Evolutionary conservation across 1,139 yeast species (phyloP).

Genomic region (Nakaseomyces delphensis): DNA sequence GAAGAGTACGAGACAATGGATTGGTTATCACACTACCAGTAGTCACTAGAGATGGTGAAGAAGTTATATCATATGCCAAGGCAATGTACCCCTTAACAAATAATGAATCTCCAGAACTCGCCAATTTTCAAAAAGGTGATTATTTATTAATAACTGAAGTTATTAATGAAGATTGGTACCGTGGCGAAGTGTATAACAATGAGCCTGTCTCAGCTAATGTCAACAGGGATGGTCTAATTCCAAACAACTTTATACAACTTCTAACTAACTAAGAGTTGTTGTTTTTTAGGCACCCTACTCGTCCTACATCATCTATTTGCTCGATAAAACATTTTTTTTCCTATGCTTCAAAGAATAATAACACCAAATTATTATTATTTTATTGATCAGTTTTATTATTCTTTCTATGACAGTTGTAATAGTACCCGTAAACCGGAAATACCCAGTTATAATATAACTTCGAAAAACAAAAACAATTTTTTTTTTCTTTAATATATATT

Average conservation of each 20-base stretch:
- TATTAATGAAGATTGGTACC: conserved; percentile 29
- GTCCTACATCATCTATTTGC: not conserved
- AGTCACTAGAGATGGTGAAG: conserved; percentile 20
- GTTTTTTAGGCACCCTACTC: no score
- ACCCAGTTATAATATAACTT: not conserved
- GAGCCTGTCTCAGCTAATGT: conserved; percentile 15
- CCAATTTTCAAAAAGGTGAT: conserved; percentile 27
- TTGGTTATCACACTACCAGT: conserved; percentile 24
- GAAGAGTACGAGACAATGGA: conserved; percentile 25
- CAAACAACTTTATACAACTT: conserved; percentile 26
- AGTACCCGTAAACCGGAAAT: not conserved
- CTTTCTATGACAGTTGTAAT: not conserved
- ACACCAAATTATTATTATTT: no score
- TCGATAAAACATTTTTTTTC: no score
- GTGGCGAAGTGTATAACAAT: conserved; percentile 29
- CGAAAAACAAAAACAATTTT: not conserved
- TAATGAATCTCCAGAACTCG: conserved; percentile 24
- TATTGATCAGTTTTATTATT: no score
- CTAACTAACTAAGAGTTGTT: conserved; percentile 10
- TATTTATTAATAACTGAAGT: conserved; percentile 26
- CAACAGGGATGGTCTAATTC: conserved; percentile 26
- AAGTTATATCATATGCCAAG: conserved; percentile 27
- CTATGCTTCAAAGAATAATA: no score
- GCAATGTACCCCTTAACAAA: conserved; percentile 27
- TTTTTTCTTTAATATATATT: no score